Evolutionary conservation across 345 rosid genomes (phyloP).

Genomic region (Pugionium cornutum): DNA sequence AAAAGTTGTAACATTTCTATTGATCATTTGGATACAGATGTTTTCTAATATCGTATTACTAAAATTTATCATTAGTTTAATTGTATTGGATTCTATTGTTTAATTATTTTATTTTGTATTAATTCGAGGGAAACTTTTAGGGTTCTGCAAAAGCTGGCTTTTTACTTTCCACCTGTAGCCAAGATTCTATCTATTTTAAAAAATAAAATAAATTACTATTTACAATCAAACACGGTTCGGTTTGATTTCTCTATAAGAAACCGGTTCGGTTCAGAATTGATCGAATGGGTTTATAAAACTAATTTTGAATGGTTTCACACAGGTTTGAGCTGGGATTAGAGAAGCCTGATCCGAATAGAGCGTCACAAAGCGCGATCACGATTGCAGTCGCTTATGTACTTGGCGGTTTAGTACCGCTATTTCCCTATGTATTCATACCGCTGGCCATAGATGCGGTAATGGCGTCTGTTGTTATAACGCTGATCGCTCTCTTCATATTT

Average conservation of each 20-base stretch:
- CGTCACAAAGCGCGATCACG: slow-evolving; percentile 58
- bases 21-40: too few species aligned
- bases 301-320: slow-evolving; percentile 7
- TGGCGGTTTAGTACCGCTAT: slow-evolving; percentile 87
- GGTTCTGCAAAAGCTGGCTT: slow-evolving; percentile 35
- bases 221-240: not conserved
- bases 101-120: not conserved
- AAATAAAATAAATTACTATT: too few species aligned
- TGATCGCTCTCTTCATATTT: slow-evolving; percentile 70
- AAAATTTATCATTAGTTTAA: not conserved
- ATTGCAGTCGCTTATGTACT: slow-evolving; percentile 64
- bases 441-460: slow-evolving; percentile 67
- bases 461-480: slow-evolving; percentile 69
- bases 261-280: not conserved
- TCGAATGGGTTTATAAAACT: not conserved
- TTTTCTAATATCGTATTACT: too few species aligned
- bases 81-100: not conserved
- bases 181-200: slow-evolving; percentile 33
- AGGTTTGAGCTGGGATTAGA: slow-evolving; percentile 95
- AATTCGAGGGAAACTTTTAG: slow-evolving; percentile 30
- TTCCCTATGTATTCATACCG: slow-evolving; percentile 79
- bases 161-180: slow-evolving; percentile 39
- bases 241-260: not conserved
- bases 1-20: too few species aligned
- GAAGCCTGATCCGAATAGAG: slow-evolving; percentile 90